Conservation (phyloP, 2,329 filamentous ascomycete species). For the Stagonosporopsis rhizophila region DNA sequence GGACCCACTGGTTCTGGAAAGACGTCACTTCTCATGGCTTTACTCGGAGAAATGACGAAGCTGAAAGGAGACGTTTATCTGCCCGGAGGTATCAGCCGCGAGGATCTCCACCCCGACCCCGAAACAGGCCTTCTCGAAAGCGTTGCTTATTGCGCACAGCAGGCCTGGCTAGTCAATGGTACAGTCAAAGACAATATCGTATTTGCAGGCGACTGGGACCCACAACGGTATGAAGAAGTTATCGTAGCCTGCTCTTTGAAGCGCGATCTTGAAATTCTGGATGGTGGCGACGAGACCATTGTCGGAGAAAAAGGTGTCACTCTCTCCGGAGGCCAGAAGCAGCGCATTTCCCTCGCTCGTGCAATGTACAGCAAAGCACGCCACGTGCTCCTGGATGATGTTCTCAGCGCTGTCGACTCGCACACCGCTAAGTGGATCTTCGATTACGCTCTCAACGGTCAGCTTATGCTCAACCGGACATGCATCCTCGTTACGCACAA, state of each 20-base stretch:
- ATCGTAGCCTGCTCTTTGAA: constrained; percentile 90
- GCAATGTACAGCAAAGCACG: constrained; percentile 95
- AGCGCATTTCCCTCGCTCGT: constrained; percentile 94
- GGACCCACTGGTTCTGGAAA: constrained; percentile 95
- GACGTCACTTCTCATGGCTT: constrained; percentile 92
- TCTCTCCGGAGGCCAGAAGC: constrained; percentile 95
- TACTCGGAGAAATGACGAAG: constrained; percentile 94
- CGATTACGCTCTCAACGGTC: constrained; percentile 86
- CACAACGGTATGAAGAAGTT: constrained; percentile 84
- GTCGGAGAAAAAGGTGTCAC: constrained; percentile 98
- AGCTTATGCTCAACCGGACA: constrained; percentile 85
- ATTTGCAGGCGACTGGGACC: constrained; percentile 81
- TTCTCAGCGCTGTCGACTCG: constrained; percentile 93
- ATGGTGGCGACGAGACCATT: constrained; percentile 88
- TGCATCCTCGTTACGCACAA: constrained; percentile 98
- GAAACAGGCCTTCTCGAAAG: constrained; percentile 88
- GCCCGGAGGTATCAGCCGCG: constrained; percentile 83
- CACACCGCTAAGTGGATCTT: constrained; percentile 99
- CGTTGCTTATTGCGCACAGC: constrained; percentile 94
- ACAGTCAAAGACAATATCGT: constrained; percentile 96
- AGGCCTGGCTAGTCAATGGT: constrained; percentile 95
- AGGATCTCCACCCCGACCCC: constrained; percentile 81
- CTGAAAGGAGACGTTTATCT: constrained; percentile 81
- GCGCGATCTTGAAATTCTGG: constrained; percentile 89
- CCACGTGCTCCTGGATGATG: constrained; percentile 91